These are phyloP conservation scores for Fusarium mundagurra DNA, from an alignment of 2,329 filamentous ascomycete genomes.

Conservation along the genomic window DNA sequence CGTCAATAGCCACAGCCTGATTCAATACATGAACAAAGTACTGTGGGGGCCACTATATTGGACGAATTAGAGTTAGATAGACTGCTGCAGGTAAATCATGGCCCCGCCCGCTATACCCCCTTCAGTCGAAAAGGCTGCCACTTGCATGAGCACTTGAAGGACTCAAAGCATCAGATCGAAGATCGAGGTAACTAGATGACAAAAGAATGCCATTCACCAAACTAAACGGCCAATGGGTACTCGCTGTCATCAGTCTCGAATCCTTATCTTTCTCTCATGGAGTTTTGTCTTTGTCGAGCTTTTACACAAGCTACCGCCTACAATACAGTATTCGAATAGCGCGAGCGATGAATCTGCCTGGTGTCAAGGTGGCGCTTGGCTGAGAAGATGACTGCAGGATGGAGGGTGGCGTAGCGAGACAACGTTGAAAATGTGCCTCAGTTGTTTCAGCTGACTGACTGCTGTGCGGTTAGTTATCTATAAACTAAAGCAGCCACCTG, in stretches of 20 bases:
- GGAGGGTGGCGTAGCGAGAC: not conserved
- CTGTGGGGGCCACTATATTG: not conserved
- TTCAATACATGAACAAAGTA: not conserved
- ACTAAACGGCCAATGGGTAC: fast-evolving
- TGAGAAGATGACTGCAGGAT: not conserved
- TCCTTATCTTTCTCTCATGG: fast-evolving
- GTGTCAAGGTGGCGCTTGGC: not conserved
- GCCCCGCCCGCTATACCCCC: not conserved
- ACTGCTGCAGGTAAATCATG: not conserved
- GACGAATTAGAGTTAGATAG: not conserved
- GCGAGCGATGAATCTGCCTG: not conserved
- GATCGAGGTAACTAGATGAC: not conserved
- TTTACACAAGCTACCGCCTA: too few species aligned
- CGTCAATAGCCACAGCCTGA: not conserved
- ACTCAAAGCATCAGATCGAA: not conserved
- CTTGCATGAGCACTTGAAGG: not conserved
- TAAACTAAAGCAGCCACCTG: not conserved
- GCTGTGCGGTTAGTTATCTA: not conserved
- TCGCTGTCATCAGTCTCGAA: fast-evolving
- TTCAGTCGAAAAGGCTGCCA: not conserved
- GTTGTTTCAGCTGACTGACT: not conserved
- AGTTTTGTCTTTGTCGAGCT: fast-evolving
- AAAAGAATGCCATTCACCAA: not conserved
- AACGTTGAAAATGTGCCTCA: not conserved
- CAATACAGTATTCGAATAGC: fast-evolving